Evolutionary conservation across 192 early-diverging fungal species (phyloP).

Genomic region (Coemansia sp.): DNA sequence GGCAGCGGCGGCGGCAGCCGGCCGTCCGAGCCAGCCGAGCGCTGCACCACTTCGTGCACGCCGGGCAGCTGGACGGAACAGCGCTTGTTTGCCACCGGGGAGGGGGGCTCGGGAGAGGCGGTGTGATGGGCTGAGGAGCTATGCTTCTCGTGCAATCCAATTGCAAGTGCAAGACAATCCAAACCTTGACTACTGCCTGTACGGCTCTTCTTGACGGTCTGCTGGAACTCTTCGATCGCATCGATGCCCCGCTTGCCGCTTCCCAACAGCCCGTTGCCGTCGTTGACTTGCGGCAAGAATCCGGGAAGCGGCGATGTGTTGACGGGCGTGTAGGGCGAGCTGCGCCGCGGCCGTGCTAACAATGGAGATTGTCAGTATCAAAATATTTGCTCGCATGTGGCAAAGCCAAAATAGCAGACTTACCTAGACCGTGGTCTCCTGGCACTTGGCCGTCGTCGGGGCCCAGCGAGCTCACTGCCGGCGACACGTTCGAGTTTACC

Average conservation of each 20-base stretch:
- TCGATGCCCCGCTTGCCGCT: slow-evolving; percentile 43
- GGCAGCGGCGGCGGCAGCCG: slow-evolving; percentile 14
- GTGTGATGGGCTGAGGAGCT: slow-evolving; percentile 22
- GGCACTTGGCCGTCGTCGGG: slow-evolving; percentile 41
- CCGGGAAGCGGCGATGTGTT: slow-evolving; percentile 36
- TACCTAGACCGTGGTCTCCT: slow-evolving; percentile 11
- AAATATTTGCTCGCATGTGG: too few relatives aligned
- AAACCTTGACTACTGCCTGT: slow-evolving; percentile 53
- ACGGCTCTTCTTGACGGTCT: slow-evolving; percentile 49
- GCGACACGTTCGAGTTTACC: slow-evolving; percentile 33
- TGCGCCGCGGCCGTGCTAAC: slow-evolving; percentile 26
- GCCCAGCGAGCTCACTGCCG: slow-evolving; percentile 36
- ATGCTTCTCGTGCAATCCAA: slow-evolving; percentile 49
- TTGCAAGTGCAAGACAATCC: slow-evolving; percentile 56
- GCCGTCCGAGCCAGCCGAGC: slow-evolving; percentile 1
- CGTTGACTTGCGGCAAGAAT: slow-evolving; percentile 38
- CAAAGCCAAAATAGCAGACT: not conserved
- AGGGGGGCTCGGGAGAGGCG: slow-evolving; percentile 12
- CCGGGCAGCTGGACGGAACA: slow-evolving; percentile 5
- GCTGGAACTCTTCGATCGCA: slow-evolving; percentile 50
- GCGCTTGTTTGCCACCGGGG: not conserved
- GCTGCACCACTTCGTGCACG: slow-evolving; percentile 14
- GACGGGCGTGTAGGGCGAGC: slow-evolving; percentile 38
- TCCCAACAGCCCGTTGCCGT: slow-evolving; percentile 3
- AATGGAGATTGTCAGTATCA: not conserved